Evolutionary conservation across 345 rosid genomes (phyloP), one percentile per base, ranked within the genome.

Genomic region (Brassica cretica): DNA sequence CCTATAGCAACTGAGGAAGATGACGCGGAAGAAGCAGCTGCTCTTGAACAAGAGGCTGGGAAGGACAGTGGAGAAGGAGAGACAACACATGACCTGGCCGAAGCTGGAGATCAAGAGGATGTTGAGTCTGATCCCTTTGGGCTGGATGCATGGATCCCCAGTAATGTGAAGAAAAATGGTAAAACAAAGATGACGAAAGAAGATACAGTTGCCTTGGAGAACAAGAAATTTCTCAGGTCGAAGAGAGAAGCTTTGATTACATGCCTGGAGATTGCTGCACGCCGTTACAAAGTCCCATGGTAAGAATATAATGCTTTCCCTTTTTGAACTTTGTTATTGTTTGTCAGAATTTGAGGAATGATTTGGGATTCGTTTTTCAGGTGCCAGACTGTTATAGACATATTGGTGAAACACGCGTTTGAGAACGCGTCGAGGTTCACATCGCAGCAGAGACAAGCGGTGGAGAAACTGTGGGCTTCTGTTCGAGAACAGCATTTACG

Each of bases 361-460:
- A 3, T 56, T 56, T 60, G 27, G 24, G 16, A 21, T 49, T 74
- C 62, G 49, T 51, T 10, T 68, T 65, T 60, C 84, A 95, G 98
- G 99, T 95, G 99, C 75, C 99, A 95, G 84, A 95, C 96, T 0
- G 94, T 84, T 64, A 91, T 95, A 83, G 99, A 93, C 85, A 95
- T 95, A 81, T 77, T 95, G 86, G 99, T 90, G 58, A 91, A 95
- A 86, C 96, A 90, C 79, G 99, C 99, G 5, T 90, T 69, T 59
- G 97, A 95, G 69, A 88, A 91, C 68, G 89, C 87, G 65, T 71
- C 85, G 18, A 95, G 89, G 81, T 93, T 95, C 86, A 93, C 97
- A 6, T 81, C 89, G 51, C 83, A 44, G 24, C 99, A 93, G 75
- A 89, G 99, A 77, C 92, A 82, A 78, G 99, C 98, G 70, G 87